Base-by-base conservation (phyloP, 2,329 filamentous ascomycete species). In the Neonectria faginata region DNA sequence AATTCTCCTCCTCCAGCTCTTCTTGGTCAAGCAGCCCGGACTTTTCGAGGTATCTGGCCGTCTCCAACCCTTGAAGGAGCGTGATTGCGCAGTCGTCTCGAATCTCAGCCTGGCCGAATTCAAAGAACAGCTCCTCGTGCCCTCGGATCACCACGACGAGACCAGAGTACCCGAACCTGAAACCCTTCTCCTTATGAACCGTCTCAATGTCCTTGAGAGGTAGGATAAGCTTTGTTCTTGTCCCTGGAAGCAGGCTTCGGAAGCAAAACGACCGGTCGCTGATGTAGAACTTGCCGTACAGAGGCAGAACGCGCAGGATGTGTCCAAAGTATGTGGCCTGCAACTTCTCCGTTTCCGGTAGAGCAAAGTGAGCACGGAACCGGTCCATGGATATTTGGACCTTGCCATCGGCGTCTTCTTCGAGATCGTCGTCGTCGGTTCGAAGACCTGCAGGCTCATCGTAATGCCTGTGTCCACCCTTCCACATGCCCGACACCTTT, bases 401-500 rank as follows among this genome's bases (percentile, higher is more conserved):
- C 75, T 92, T 89, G 22, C 86, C 87, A 20, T 93, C 85, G n/a
- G 84, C 83, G n/a, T 85, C 83, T 47, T 85, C 84, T 27, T 85
- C 84, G 5, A 83, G 79, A 29, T 84, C 82, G n/a, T 87, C 84
- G 16, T 88, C 86, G 48, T 89, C 86, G 2, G 83, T 82, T 31
- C 80, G 81, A 45, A 86, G 79, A 22, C 81, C 85, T 48, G 81
- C 77, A 2, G 84, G 84, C 47, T 88, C 91, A 54, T 91, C 89
- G 73, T 98, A 99, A 78, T 98, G 95, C 73, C 91, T 94, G 72
- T 91, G 90, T 12, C 93, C 93, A 36, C 96, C 96, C 70, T 94
- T 92, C 89, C 96, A 96, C 92, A 98, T 98, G 41, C 94, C 95
- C 0, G 95, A 97, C 0, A 98, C 94, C 78, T 97, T 98, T 75